These are phyloP conservation scores for Massospora cicadina DNA, from an alignment of 371 early-diverging fungal species.

Conservation along the genomic window DNA sequence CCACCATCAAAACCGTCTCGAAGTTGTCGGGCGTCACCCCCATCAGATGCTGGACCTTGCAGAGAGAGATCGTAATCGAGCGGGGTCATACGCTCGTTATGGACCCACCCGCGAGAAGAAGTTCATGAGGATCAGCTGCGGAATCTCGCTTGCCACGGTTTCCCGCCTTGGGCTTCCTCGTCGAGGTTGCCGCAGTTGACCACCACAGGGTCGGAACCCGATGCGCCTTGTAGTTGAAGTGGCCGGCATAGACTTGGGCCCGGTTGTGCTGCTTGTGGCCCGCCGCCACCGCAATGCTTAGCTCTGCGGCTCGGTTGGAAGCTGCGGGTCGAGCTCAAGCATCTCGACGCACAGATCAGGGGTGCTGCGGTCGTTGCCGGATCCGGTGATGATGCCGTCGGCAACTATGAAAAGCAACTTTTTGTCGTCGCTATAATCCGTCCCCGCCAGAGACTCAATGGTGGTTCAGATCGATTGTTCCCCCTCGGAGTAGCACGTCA, in stretches of 20 bases:
- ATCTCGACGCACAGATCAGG: slow-evolving; percentile 51
- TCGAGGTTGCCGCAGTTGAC: slow-evolving; percentile 63
- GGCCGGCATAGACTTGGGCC: slow-evolving; percentile 83
- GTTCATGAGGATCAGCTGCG: slow-evolving; percentile 82
- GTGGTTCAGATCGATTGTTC: slow-evolving; percentile 70
- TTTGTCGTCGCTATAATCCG: slow-evolving; percentile 71
- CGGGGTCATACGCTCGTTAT: slow-evolving; percentile 64
- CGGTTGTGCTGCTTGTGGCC: slow-evolving; percentile 70
- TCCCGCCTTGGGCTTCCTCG: slow-evolving; percentile 58
- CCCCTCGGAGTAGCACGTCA: slow-evolving; percentile 86
- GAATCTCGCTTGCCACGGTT: slow-evolving; percentile 92
- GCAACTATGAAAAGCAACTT: slow-evolving; percentile 81
- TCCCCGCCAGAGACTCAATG: slow-evolving; percentile 72
- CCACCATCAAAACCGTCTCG: slow-evolving; percentile 75
- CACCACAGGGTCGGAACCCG: slow-evolving; percentile 52
- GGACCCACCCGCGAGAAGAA: slow-evolving; percentile 67
- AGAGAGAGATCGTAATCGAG: slow-evolving; percentile 76
- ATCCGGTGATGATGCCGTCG: slow-evolving; percentile 73
- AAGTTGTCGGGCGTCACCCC: slow-evolving; percentile 63
- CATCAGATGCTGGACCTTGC: slow-evolving; percentile 49
- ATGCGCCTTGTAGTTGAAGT: slow-evolving; percentile 36
- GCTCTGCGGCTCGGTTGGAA: slow-evolving; percentile 38
- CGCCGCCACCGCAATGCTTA: slow-evolving; percentile 76
- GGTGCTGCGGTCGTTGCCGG: slow-evolving; percentile 53
- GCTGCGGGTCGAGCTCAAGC: slow-evolving; percentile 37